Evolutionary conservation across 768 basidiomycete genomes (phyloP).

Genomic region (Gloeophyllum trabeum): DNA sequence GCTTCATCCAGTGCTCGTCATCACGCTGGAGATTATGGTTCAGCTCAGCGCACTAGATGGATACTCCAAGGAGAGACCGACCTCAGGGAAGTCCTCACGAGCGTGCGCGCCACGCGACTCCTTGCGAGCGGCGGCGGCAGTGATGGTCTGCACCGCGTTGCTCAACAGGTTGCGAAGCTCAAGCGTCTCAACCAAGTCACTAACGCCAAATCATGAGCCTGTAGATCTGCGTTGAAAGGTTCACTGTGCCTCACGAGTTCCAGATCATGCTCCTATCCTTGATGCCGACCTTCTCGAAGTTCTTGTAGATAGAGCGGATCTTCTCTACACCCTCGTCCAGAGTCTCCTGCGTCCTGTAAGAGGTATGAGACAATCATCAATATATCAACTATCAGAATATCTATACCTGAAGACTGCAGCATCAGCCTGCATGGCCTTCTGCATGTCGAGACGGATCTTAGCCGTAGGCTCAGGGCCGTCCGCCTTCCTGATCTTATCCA

Average conservation of each 20-base stretch:
- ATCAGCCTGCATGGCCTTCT: slow-evolving; percentile 97
- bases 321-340: slow-evolving; percentile 91
- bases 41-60: slow-evolving; percentile 2
- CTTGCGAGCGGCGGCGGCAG: slow-evolving; percentile 84
- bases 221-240: not conserved
- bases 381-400: slow-evolving; percentile 2
- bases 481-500: slow-evolving; percentile 82
- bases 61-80: slow-evolving; percentile 20
- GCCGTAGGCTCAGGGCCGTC: slow-evolving; percentile 80
- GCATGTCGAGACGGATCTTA: slow-evolving; percentile 89
- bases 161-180: slow-evolving; percentile 95
- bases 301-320: slow-evolving; percentile 77
- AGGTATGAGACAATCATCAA: slow-evolving; percentile 7
- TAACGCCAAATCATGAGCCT: slow-evolving; percentile 18
- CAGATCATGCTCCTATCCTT: slow-evolving; percentile 99
- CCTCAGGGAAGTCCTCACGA: slow-evolving; percentile 95
- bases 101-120: slow-evolving; percentile 99
- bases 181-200: slow-evolving; percentile 93
- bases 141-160: slow-evolving; percentile 93
- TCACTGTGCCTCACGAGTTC: slow-evolving; percentile 70
- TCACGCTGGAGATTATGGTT: too few species aligned
- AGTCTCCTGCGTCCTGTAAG: slow-evolving; percentile 80
- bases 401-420: slow-evolving; percentile 94
- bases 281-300: slow-evolving; percentile 85
- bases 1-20: slow-evolving; percentile 91